phyloP scores from a whole-genome alignment of 202 grass and related monocot species.

The Musa balbisiana region DNA sequence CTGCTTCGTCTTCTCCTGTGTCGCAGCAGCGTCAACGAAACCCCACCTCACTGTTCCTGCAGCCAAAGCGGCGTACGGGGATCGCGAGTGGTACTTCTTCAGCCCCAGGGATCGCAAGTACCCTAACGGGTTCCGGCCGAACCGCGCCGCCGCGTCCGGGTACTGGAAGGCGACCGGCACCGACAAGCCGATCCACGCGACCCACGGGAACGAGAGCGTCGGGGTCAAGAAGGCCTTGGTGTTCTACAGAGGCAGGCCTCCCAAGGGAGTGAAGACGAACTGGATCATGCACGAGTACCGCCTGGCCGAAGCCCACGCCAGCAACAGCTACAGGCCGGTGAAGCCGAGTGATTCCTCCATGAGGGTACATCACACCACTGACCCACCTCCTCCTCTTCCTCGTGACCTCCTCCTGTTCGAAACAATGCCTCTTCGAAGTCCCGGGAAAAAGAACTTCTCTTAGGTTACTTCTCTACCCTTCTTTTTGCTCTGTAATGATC shows the following conservation, averaged over 20 bases:
- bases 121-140: constrained; percentile 11
- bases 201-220: background rate
- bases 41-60: no score
- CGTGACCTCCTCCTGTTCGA: no score
- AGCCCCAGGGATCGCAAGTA: constrained; percentile 12
- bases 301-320: background rate
- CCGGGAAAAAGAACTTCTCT: no score
- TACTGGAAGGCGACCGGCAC: constrained; percentile 14
- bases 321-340: background rate
- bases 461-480: no score
- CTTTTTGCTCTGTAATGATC: no score
- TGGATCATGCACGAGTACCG: constrained; percentile 10
- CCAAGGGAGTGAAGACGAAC: background rate
- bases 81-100: constrained; percentile 9
- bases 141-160: constrained; percentile 6
- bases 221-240: constrained; percentile 8
- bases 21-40: no score
- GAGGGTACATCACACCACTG: background rate
- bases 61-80: background rate
- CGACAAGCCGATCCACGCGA: background rate
- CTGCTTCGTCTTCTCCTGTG: no score
- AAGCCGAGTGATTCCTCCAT: background rate
- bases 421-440: no score
- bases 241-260: constrained; percentile 7
- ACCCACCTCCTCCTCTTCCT: no score